Conservation (phyloP, 305 asterid genomes). For the Withania somnifera region DNA sequence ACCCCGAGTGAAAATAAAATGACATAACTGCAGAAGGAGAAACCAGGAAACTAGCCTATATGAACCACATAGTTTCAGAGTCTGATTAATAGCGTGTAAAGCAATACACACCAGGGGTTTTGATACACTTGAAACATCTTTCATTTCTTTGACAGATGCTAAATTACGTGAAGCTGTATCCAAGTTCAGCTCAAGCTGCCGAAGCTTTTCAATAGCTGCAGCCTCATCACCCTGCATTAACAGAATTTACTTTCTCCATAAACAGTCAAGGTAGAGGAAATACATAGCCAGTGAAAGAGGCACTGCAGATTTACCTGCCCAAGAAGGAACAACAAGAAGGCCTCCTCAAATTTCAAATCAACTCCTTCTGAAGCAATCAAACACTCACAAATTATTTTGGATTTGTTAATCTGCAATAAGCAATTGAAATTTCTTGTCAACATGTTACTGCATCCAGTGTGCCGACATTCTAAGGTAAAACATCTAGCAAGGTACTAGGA, state of each 20-base stretch:
- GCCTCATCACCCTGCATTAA: constrained; percentile 76
- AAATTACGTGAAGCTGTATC: constrained; percentile 41
- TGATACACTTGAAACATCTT: constrained; percentile 43
- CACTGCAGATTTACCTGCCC: constrained; percentile 61
- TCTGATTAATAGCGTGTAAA: neutral
- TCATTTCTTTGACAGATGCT: constrained; percentile 43
- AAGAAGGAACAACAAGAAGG: constrained; percentile 85
- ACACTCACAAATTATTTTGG: constrained; percentile 75
- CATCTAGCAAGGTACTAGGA: neutral
- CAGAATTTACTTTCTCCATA: constrained; percentile 7
- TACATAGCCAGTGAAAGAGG: constrained; percentile 4
- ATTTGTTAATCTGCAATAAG: constrained; percentile 59
- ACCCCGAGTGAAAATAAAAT: neutral
- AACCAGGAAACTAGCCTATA: neutral
- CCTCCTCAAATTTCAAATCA: constrained; percentile 91
- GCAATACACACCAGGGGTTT: constrained; percentile 55
- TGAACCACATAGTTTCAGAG: neutral
- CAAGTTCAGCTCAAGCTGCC: constrained; percentile 52
- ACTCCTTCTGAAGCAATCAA: constrained; percentile 79
- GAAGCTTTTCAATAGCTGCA: constrained; percentile 61
- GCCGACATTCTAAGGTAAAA: neutral
- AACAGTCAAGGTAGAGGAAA: constrained; percentile 1
- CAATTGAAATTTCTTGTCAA: neutral
- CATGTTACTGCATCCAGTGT: neutral
- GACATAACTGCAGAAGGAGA: neutral